Evolutionary conservation across 1,284 basidiomycete species (phyloP).

Genomic region (Malassezia vespertilionis): DNA sequence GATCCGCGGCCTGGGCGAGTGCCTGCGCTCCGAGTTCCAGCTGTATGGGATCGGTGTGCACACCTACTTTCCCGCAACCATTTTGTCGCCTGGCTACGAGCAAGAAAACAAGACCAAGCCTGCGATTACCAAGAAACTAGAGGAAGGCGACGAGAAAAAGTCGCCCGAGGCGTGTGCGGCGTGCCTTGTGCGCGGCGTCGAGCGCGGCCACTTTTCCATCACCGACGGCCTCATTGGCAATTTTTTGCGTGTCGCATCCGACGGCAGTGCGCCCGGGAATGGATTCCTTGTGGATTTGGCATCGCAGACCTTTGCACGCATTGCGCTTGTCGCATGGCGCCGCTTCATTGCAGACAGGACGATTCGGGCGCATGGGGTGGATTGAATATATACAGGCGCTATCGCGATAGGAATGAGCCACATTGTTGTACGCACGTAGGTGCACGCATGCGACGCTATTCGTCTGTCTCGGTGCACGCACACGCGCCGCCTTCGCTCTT

Average conservation of each 20-base stretch:
- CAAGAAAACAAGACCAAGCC: slow-evolving; percentile 76
- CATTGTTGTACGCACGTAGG: too few relatives aligned
- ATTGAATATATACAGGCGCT: not conserved
- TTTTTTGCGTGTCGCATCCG: slow-evolving; percentile 31
- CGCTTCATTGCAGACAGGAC: slow-evolving; percentile 24
- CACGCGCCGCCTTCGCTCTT: slow-evolving; percentile 34
- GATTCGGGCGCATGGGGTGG: not conserved
- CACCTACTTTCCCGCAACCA: slow-evolving; percentile 76
- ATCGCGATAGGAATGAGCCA: too few relatives aligned
- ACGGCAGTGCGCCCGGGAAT: slow-evolving; percentile 33
- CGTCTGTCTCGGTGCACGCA: too few relatives aligned
- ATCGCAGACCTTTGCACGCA: slow-evolving; percentile 6
- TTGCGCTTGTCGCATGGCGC: slow-evolving; percentile 37
- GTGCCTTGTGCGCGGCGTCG: slow-evolving; percentile 52
- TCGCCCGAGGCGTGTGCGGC: slow-evolving; percentile 61
- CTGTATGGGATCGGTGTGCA: slow-evolving; percentile 71
- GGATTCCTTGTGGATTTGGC: slow-evolving; percentile 23
- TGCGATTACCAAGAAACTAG: slow-evolving; percentile 65
- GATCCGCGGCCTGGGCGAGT: slow-evolving; percentile 74
- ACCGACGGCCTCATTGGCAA: slow-evolving; percentile 36
- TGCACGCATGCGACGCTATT: too few relatives aligned
- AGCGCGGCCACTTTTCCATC: slow-evolving; percentile 31
- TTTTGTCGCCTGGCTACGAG: slow-evolving; percentile 68
- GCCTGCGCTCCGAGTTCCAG: slow-evolving; percentile 67
- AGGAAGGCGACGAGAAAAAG: slow-evolving; percentile 62